Conservation (phyloP, 2,329 filamentous ascomycete species). For the Fonsecaea erecta region DNA sequence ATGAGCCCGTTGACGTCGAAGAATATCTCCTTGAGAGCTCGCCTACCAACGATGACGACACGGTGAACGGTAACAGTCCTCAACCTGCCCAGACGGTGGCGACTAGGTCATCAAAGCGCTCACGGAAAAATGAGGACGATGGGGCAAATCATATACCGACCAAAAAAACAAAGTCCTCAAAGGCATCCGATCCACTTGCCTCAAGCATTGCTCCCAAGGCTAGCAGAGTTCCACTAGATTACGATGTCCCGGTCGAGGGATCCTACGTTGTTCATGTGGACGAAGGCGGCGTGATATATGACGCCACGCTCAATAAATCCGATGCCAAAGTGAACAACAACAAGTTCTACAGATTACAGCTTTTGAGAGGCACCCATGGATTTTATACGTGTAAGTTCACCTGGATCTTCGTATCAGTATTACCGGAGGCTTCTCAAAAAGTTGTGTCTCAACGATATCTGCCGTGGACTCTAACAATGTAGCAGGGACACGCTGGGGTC, state of each 20-base stretch:
- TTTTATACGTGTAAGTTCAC: conserved; percentile 57
- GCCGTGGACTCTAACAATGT: neutral
- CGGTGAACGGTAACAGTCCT: neutral
- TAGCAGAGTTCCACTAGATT: conserved; percentile 58
- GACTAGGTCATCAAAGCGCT: conserved; percentile 22
- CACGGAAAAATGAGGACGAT: conserved; percentile 23
- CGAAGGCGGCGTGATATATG: conserved; percentile 69
- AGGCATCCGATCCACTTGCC: conserved; percentile 23
- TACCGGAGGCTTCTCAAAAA: neutral
- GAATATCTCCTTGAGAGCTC: conserved; percentile 19
- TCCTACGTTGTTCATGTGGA: conserved; percentile 68
- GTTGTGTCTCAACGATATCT: neutral
- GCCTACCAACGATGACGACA: neutral
- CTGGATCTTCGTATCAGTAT: neutral
- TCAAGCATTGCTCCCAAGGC: conserved; percentile 38
- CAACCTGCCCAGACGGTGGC: neutral
- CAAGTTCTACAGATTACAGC: conserved; percentile 70
- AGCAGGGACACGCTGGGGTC: conserved; percentile 72
- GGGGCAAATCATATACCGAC: conserved; percentile 7
- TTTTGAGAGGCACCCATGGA: conserved; percentile 44
- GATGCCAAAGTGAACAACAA: conserved; percentile 58
- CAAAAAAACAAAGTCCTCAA: conserved; percentile 20
- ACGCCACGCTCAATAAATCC: conserved; percentile 79
- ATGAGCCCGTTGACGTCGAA: conserved; percentile 5
- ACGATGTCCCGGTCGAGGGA: conserved; percentile 45